Percentiles rank a stretch among this genome's conserved stretches.
These are phyloP conservation scores for Tephrocybe sp. DNA, from an alignment of 768 basidiomycete species.

Conservation along the genomic window DNA sequence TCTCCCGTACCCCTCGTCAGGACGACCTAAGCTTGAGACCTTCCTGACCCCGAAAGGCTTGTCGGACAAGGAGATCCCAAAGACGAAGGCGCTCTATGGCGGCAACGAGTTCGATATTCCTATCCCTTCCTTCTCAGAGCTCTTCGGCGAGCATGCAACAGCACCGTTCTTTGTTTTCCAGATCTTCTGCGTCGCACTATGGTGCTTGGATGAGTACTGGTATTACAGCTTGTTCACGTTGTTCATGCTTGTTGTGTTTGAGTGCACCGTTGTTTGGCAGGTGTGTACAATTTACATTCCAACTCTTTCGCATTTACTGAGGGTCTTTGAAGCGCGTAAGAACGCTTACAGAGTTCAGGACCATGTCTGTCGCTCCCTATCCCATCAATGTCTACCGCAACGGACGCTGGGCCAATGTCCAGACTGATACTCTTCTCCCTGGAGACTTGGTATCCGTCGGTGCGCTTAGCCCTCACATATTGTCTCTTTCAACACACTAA, in stretches of 20 bases:
- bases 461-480: conserved; percentile 21
- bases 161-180: conserved; percentile 99
- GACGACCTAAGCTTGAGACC: conserved; percentile 62
- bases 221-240: conserved; percentile 97
- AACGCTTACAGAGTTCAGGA: conserved; percentile 93
- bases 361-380: conserved; percentile 94
- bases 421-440: conserved; percentile 86
- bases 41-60: conserved; percentile 67
- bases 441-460: conserved; percentile 88
- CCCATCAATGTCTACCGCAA: conserved; percentile 81
- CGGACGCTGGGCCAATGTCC: conserved; percentile 74
- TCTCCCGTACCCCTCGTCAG: conserved; percentile 86
- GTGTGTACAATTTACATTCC: conserved; percentile 39
- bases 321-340: conserved; percentile 67
- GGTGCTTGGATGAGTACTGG: conserved; percentile 99
- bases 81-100: conserved; percentile 72
- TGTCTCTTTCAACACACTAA: background rate
- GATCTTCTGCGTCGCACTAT: conserved; percentile 94
- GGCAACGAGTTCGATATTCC: conserved; percentile 97
- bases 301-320: background rate
- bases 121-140: conserved; percentile 88
- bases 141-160: conserved; percentile 94
- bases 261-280: conserved; percentile 99
- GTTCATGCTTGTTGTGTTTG: conserved; percentile 98
- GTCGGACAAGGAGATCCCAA: conserved; percentile 41